Percentiles rank a stretch among this genome's conserved stretches.
These are phyloP conservation scores for Parasarocladium wereldwijsianum DNA, from an alignment of 2,329 filamentous ascomycete species.

Conservation along the genomic window DNA sequence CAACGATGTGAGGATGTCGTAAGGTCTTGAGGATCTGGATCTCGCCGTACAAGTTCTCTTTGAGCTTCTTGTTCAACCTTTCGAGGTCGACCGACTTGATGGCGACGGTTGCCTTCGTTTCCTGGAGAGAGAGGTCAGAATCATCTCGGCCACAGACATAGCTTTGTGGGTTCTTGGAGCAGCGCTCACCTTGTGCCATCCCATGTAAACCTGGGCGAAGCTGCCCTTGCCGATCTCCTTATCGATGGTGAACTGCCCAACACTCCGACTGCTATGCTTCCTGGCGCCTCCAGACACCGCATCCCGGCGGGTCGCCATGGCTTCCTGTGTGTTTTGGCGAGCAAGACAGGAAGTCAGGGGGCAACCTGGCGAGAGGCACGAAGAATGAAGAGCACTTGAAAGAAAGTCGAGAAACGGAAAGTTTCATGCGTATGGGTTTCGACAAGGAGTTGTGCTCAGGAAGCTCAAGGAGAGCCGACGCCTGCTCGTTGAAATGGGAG, in stretches of 20 bases:
- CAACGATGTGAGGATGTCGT: slow-evolving; percentile 92
- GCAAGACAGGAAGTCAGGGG: slow-evolving; percentile 13
- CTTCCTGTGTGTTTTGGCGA: slow-evolving; percentile 19
- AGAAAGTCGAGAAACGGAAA: too few species aligned
- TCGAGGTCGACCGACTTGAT: slow-evolving; percentile 91
- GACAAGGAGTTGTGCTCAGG: not conserved
- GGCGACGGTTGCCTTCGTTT: slow-evolving; percentile 68
- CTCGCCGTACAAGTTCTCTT: slow-evolving; percentile 89
- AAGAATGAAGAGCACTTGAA: too few species aligned
- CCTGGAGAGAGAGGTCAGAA: slow-evolving; percentile 30
- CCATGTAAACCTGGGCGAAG: slow-evolving; percentile 90
- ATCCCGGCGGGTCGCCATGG: slow-evolving; percentile 25
- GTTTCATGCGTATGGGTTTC: not conserved
- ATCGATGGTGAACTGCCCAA: slow-evolving; percentile 70
- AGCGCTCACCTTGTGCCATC: slow-evolving; percentile 56
- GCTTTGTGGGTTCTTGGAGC: slow-evolving; percentile 2
- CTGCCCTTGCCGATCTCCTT: slow-evolving; percentile 93
- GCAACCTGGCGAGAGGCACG: not conserved
- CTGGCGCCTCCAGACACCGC: slow-evolving; percentile 20
- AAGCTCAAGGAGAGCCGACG: not conserved
- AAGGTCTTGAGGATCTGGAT: slow-evolving; percentile 90
- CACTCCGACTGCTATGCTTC: slow-evolving; percentile 18
- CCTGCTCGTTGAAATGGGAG: not conserved
- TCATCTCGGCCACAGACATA: slow-evolving; percentile 3
- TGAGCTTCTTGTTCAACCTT: slow-evolving; percentile 89